Evolutionary conservation across 192 early-diverging fungal genomes (phyloP).

Genomic region (Podila epicladia): DNA sequence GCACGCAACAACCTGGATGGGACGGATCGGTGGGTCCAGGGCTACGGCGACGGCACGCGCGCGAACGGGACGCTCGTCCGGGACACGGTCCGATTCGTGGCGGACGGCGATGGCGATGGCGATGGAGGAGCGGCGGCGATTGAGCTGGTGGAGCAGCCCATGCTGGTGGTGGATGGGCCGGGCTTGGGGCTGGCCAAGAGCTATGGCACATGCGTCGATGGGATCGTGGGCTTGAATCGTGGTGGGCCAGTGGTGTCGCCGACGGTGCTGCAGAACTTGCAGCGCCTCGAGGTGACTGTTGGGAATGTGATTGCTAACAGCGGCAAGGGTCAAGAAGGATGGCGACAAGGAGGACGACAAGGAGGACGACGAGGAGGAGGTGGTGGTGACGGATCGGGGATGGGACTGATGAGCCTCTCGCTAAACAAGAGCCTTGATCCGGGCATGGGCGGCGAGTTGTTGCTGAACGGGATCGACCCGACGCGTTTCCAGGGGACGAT

Average conservation of each 20-base stretch:
- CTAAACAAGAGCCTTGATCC: constrained; percentile 9
- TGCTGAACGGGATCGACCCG: constrained; percentile 28
- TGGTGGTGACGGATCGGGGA: no score
- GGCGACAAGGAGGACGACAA: background rate
- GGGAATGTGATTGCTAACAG: background rate
- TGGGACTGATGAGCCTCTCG: constrained; percentile 33
- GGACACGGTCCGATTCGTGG: constrained; percentile 28
- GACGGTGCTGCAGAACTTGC: constrained; percentile 31
- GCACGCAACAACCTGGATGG: constrained; percentile 10
- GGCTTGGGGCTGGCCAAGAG: constrained; percentile 23
- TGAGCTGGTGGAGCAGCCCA: constrained; percentile 11
- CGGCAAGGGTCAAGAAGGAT: background rate
- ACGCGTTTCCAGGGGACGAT: constrained; percentile 14
- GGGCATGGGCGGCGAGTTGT: constrained; percentile 24
- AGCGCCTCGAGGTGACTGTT: background rate
- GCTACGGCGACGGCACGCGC: constrained; percentile 31
- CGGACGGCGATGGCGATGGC: no score
- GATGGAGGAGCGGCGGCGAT: background rate
- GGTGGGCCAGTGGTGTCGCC: background rate
- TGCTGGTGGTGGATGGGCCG: constrained; percentile 29
- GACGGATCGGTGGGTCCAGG: constrained; percentile 15
- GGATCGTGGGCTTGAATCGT: constrained; percentile 37
- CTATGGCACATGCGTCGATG: constrained; percentile 27
- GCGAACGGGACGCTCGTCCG: constrained; percentile 34
- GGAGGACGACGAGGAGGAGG: no score